Evolutionary conservation across 139 green algal genomes (phyloP), one percentile per base, ranked within the genome.

Genomic region (Chlamydomonas urium): DNA sequence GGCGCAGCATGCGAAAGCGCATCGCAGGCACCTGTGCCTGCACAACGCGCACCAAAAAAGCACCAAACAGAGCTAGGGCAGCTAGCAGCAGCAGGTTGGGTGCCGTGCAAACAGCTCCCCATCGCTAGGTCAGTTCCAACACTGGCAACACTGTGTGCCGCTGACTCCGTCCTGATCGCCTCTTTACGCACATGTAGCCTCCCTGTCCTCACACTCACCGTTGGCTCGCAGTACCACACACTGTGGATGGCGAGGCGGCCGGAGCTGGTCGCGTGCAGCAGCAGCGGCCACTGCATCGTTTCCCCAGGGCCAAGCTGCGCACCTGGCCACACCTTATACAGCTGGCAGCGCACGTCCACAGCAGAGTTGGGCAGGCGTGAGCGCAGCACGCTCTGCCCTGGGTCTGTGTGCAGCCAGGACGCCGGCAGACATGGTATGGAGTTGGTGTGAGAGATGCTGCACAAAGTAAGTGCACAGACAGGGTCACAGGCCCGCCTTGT

Each of bases 191-290:
- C 71, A 59, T 68, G 63, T 73, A 65, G 10, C 47, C 72, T 66
- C 66, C 69, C 36, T 47, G 58, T 26, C 68, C 58, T 42, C 14
- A 63, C 69, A 38, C 66, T 62, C 48, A 79, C 66, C 61, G 24
- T 28, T 0, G 83, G 83, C 61, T 91, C 81, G 35, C 76, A 87
- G 67, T 83, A 87, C 71, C 79, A 87, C 8, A 79, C 72, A 10
- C 78, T 58, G 36, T 85, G 61, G 35, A 89, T 75, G 34, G 48
- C 47, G 31, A 87, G 53, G 4, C 36, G 38, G 24, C 83, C 86
- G 24, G 73, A 5, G 6, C 50, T 47, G 2, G 57, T 59, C 4
- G 80, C 80, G 70, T 91, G 83, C 66, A 89, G 42, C 83, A 84
- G 88, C 74, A 91, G 38, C 28, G 82, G 78, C 76, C 82, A 83